These are phyloP conservation scores for Exsudoporus floridanus DNA, from an alignment of 1,284 basidiomycete genomes.

Conservation along the genomic window DNA sequence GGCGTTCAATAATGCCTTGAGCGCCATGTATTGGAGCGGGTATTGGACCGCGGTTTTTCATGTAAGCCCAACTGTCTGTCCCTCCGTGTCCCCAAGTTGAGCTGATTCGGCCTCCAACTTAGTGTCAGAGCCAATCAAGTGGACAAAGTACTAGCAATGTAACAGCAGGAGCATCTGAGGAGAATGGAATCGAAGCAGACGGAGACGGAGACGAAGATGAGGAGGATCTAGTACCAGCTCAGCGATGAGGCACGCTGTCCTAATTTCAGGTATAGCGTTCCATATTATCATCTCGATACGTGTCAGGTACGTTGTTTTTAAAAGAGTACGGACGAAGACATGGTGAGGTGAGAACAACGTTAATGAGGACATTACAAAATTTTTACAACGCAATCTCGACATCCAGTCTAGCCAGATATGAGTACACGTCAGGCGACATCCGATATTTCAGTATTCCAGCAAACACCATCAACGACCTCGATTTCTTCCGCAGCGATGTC, in stretches of 20 bases:
- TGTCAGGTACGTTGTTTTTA: constrained; percentile 19
- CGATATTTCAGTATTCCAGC: constrained; percentile 85
- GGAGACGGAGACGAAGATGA: constrained; percentile 25
- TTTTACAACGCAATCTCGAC: constrained; percentile 71
- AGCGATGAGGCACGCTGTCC: constrained; percentile 33
- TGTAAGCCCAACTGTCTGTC: constrained; percentile 39
- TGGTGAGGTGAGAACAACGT: neutral
- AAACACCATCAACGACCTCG: constrained; percentile 82
- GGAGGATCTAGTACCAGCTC: constrained; percentile 39
- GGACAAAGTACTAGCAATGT: constrained; percentile 6
- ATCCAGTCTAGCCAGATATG: constrained; percentile 76
- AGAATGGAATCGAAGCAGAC: constrained; percentile 30
- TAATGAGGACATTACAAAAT: neutral
- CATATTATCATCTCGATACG: neutral
- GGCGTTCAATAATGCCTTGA: constrained; percentile 68
- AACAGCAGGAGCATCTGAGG: constrained; percentile 20
- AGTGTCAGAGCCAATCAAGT: constrained; percentile 27
- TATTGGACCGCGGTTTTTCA: constrained; percentile 84
- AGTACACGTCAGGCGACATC: constrained; percentile 89
- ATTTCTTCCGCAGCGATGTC: constrained; percentile 64
- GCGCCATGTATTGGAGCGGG: constrained; percentile 79
- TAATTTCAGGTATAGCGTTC: neutral
- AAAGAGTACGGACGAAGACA: neutral
- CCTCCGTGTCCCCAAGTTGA: neutral
- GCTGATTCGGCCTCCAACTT: neutral